Percentiles rank a stretch among this genome's conserved stretches.
phyloP scores from a whole-genome alignment of 108 stramenopile species.

The Skeletonema menzelii region DNA sequence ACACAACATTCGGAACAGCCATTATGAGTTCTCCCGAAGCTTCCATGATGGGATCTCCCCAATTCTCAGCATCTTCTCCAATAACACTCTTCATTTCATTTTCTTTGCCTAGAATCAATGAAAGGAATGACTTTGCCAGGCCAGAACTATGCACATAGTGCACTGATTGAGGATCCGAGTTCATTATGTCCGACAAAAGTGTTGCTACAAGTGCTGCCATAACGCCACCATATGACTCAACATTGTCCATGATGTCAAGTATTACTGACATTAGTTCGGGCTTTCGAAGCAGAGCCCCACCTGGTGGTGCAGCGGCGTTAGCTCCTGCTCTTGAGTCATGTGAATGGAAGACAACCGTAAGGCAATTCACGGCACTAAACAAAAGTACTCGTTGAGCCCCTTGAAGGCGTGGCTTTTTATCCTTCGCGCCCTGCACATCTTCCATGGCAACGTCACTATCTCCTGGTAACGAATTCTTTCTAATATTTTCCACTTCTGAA shows the following conservation, averaged over 20 bases:
- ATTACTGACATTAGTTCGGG: slow-evolving; percentile 61
- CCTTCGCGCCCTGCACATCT: neutral
- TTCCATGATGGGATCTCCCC: slow-evolving; percentile 54
- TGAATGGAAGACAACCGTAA: slow-evolving; percentile 83
- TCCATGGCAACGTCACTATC: slow-evolving; percentile 14
- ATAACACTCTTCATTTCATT: slow-evolving; percentile 15
- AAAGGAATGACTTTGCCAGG: slow-evolving; percentile 73
- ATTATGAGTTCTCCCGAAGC: slow-evolving; percentile 87
- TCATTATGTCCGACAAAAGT: slow-evolving; percentile 86
- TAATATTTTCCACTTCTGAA: slow-evolving; percentile 55
- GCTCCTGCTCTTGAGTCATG: slow-evolving; percentile 48
- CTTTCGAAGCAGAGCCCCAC: slow-evolving; percentile 63
- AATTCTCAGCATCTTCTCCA: slow-evolving; percentile 23
- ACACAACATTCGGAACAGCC: slow-evolving; percentile 87
- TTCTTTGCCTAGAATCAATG: slow-evolving; percentile 49
- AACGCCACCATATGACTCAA: slow-evolving; percentile 71
- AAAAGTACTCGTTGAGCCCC: slow-evolving; percentile 73
- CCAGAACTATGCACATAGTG: slow-evolving; percentile 80
- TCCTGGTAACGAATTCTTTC: neutral
- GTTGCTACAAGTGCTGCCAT: slow-evolving; percentile 71
- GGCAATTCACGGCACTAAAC: slow-evolving; percentile 80
- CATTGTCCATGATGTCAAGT: slow-evolving; percentile 67
- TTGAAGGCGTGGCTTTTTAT: slow-evolving; percentile 19
- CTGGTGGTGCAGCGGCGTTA: slow-evolving; percentile 54
- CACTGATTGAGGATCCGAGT: slow-evolving; percentile 85